Percentiles rank a stretch among this genome's conserved stretches.
phyloP scores from a whole-genome alignment of 1,139 yeast genomes.

The Candida freyschussii region DNA sequence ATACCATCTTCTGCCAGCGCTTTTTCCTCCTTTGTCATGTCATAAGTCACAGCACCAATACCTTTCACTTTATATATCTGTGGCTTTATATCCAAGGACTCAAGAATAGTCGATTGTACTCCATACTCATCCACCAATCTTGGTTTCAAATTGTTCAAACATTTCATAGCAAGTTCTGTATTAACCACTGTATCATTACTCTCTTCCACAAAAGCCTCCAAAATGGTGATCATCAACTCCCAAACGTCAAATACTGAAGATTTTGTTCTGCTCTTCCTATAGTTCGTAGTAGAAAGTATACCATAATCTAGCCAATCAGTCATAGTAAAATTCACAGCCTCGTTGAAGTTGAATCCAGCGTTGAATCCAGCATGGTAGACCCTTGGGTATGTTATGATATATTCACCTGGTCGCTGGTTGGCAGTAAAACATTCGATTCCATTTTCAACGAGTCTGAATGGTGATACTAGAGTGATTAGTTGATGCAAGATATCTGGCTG shows the following conservation, averaged over 20 bases:
- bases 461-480: slow-evolving; percentile 74
- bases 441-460: slow-evolving; percentile 47
- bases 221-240: slow-evolving; percentile 29
- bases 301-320: slow-evolving; percentile 66
- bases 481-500: slow-evolving; percentile 91
- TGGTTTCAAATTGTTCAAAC: slow-evolving; percentile 13
- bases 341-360: slow-evolving; percentile 72
- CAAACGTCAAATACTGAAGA: slow-evolving; percentile 35
- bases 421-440: slow-evolving; percentile 64
- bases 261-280: slow-evolving; percentile 32
- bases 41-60: neutral
- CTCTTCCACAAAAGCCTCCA: slow-evolving; percentile 6
- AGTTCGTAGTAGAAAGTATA: slow-evolving; percentile 51
- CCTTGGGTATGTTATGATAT: slow-evolving; percentile 67
- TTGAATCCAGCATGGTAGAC: slow-evolving; percentile 83
- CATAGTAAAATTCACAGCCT: slow-evolving; percentile 76
- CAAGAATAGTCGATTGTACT: slow-evolving; percentile 12
- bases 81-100: slow-evolving; percentile 14
- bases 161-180: slow-evolving; percentile 12
- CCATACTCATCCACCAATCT: slow-evolving; percentile 18
- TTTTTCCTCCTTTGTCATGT: slow-evolving; percentile 10
- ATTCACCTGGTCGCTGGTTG: slow-evolving; percentile 79
- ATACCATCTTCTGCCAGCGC: slow-evolving; percentile 27
- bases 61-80: slow-evolving; percentile 4
- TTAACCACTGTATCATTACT: slow-evolving; percentile 5